Evolutionary conservation across 345 rosid species (phyloP), one percentile per base, ranked within the genome.

Genomic region (Barbarea vulgaris): DNA sequence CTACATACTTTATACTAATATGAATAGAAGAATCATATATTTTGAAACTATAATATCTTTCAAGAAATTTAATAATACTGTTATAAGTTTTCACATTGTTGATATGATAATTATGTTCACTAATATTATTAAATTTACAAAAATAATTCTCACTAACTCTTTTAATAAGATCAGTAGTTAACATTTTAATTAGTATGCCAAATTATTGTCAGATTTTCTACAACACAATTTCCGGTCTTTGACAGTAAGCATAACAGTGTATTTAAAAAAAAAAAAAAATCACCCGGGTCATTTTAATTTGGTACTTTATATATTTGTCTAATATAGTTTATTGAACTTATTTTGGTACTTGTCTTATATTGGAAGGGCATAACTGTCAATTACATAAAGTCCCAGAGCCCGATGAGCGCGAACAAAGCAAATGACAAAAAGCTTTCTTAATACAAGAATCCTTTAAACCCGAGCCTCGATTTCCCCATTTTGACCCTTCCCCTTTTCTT

Each of bases 371-470:
- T 22, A 76, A 46, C 44, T 17, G 66, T 21, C 7, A 63, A 64
- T 10, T 33, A 9, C 0, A 0, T 1, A 70, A 6, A 4, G 53
- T 54, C 59, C 46, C 70, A 18, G 68, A 69, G 75, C 14, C 69
- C 67, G 62, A 75, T 78, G 73, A 75, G 76, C 81, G 83, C 82
- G 34, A 82, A 84, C 75, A 79, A 72, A n/a, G 42, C 76, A 86
- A 73, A 78, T 64, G 84, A 83, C 83, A 77, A 80, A 70, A 81
- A 79, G 75, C 74, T 61, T 66, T 46, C 67, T 81, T 75, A 54
- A 63, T 56, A 76, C 74, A 81, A 78, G 74, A 74, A 63, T 76
- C 70, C 75, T 75, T 67, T 63, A 54, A 74, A 75, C 55, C 64
- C 77, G 36, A 74, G 69, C 73, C 74, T 67, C 81, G 74, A 77